Conservation (phyloP, 371 early-diverging fungal species). For the Syncephalastrum monosporum region DNA sequence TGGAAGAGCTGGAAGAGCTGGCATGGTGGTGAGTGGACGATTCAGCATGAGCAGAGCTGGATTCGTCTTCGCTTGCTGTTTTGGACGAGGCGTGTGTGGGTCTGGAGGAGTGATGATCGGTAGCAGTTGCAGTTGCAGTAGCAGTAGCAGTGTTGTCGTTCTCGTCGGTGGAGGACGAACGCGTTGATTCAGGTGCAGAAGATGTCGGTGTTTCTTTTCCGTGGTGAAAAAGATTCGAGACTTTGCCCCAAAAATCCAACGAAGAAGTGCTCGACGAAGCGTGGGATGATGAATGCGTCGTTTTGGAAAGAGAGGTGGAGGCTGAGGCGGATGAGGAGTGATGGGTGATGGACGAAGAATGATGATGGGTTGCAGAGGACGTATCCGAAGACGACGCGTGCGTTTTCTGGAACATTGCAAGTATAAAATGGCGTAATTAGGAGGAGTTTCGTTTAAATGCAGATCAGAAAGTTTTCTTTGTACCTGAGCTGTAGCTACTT, state of each 20-base stretch:
- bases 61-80: too few species aligned
- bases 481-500: constrained; percentile 1
- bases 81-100: too few species aligned
- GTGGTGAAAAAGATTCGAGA: constrained; percentile 9
- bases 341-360: constrained; percentile 1
- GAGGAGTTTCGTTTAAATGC: not conserved
- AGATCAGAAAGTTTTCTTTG: not conserved
- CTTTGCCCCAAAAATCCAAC: constrained; percentile 12
- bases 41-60: too few species aligned
- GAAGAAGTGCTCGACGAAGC: constrained; percentile 5
- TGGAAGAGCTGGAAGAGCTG: too few species aligned
- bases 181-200: not conserved
- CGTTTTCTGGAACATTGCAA: not conserved
- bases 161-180: not conserved
- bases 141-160: not conserved
- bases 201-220: not conserved
- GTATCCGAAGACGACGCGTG: not conserved
- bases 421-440: constrained; percentile 4
- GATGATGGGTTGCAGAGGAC: not conserved
- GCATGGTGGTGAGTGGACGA: too few species aligned
- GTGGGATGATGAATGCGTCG: constrained; percentile 1
- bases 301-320: not conserved
- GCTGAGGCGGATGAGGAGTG: too few species aligned
- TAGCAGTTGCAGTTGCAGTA: not conserved
- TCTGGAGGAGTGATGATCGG: too few species aligned